Evolutionary conservation across 257 asterid genomes (phyloP).

Genomic region (Euphrasia confusa): DNA sequence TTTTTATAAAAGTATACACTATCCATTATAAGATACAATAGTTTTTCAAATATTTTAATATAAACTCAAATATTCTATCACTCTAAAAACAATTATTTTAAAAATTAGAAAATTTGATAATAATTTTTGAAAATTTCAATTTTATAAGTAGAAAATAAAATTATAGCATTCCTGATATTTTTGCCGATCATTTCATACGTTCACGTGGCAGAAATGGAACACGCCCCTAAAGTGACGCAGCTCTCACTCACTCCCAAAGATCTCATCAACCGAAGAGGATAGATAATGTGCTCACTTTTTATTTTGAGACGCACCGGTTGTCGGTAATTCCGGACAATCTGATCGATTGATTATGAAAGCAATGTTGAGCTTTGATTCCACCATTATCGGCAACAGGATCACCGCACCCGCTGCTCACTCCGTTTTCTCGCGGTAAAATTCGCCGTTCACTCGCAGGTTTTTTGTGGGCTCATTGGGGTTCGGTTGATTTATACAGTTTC

Average conservation of each 20-base stretch:
- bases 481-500: slow-evolving; percentile 12
- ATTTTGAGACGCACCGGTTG: background rate
- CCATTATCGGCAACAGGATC: slow-evolving; percentile 25
- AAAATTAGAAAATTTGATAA: no score
- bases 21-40: no score
- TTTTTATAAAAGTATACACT: no score
- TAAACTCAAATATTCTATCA: no score
- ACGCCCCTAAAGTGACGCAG: slow-evolving; percentile 28
- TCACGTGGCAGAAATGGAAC: slow-evolving; percentile 40
- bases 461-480: background rate
- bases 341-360: slow-evolving; percentile 17
- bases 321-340: background rate
- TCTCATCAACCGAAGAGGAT: background rate
- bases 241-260: slow-evolving; percentile 29
- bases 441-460: background rate
- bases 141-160: no score
- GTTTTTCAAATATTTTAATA: no score
- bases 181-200: background rate
- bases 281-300: background rate
- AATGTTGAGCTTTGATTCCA: slow-evolving; percentile 25
- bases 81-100: no score
- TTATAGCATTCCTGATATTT: no score
- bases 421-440: slow-evolving; percentile 21
- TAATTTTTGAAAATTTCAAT: no score
- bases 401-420: slow-evolving; percentile 25